Percentiles rank a stretch among this genome's conserved stretches.
Evolutionary conservation across 2,329 filamentous ascomycete genomes (phyloP).

Genomic region (Colletotrichum lentis): DNA sequence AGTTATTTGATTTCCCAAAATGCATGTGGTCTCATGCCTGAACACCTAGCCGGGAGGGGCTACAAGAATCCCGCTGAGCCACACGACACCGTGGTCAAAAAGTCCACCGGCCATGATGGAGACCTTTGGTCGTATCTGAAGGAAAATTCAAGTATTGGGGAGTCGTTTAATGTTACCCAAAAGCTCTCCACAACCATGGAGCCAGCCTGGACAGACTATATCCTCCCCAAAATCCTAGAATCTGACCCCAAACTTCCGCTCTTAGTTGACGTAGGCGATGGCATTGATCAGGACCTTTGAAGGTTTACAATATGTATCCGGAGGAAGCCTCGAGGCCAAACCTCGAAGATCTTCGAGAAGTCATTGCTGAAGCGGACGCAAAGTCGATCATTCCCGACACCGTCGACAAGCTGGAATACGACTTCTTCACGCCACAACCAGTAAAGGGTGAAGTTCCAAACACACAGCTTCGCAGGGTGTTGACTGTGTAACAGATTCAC

Average conservation of each 20-base stretch:
- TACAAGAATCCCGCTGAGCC: constrained; percentile 13
- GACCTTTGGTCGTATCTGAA: constrained; percentile 16
- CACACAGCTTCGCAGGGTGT: not conserved
- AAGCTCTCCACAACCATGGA: constrained; percentile 13
- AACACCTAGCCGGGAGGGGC: constrained; percentile 5
- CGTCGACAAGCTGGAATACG: constrained; percentile 43
- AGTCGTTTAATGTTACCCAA: constrained; percentile 15
- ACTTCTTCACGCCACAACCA: constrained; percentile 52
- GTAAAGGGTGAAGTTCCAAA: constrained; percentile 35
- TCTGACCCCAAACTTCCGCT: constrained; percentile 13
- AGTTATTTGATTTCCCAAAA: not conserved
- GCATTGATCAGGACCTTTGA: constrained; percentile 22
- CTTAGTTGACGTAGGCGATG: constrained; percentile 23
- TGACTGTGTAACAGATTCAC: constrained; percentile 44
- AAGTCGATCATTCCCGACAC: constrained; percentile 5
- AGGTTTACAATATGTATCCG: constrained; percentile 6
- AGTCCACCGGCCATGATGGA: not conserved
- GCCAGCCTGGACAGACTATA: constrained; percentile 17
- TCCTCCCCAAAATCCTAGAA: constrained; percentile 1
- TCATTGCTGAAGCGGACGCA: not conserved
- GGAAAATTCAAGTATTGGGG: constrained; percentile 1
- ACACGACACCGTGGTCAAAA: not conserved
- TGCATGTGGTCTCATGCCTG: constrained; percentile 2
- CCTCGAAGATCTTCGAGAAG: constrained; percentile 18
- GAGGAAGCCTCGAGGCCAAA: constrained; percentile 15